These are phyloP conservation scores for Aphanomyces astaci DNA, from an alignment of 352 stramenopile species.

Conservation along the genomic window DNA sequence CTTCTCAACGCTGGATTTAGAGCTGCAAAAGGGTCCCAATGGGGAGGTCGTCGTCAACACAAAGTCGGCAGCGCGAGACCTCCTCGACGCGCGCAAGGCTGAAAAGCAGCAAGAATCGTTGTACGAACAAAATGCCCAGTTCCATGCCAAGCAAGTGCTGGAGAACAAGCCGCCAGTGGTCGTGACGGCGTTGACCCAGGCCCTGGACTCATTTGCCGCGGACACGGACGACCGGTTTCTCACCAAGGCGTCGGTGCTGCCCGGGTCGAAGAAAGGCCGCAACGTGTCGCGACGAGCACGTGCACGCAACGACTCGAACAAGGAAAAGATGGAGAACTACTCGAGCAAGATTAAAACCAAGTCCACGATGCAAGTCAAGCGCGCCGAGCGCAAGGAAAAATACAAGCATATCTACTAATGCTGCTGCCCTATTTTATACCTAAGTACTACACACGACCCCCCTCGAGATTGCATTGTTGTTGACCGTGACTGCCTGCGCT, in stretches of 20 bases:
- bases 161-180: neutral
- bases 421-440: neutral
- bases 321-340: conserved; percentile 24
- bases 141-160: conserved; percentile 8
- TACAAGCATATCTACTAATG: conserved; percentile 25
- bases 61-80: conserved; percentile 18
- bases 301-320: neutral
- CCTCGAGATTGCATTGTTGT: no score
- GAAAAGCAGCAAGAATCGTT: conserved; percentile 19
- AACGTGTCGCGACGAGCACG: conserved; percentile 16
- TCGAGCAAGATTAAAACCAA: conserved; percentile 20
- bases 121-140: conserved; percentile 2
- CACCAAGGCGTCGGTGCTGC: neutral
- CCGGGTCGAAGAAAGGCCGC: neutral
- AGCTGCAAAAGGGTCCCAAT: conserved; percentile 17
- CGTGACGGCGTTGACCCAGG: conserved; percentile 16
- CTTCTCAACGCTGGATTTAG: conserved; percentile 14
- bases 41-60: conserved; percentile 13
- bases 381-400: conserved; percentile 20
- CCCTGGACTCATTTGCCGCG: conserved; percentile 11
- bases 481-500: no score
- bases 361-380: conserved; percentile 14
- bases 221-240: conserved; percentile 18
- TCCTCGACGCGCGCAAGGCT: conserved; percentile 15
- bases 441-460: no score